Evolutionary conservation across 1,139 yeast genomes (phyloP), one percentile per base, ranked within the genome.

Genomic region (Scheffersomyces stambukii): DNA sequence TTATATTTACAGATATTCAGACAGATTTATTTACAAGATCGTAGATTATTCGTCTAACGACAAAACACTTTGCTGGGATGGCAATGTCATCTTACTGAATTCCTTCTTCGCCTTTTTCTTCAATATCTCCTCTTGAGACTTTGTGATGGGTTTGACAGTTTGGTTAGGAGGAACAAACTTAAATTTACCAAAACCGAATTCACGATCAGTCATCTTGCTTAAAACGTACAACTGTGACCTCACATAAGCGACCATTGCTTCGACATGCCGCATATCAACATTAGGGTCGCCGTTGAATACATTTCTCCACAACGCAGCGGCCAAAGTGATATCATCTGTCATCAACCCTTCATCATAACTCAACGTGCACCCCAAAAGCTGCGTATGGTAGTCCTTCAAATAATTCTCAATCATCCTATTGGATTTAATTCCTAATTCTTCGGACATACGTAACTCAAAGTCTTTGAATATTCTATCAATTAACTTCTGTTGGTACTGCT

Each of bases 291-390:
- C 96, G 45, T 84, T 84, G 59, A 88, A 91, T 36, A 91, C 60
- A 51, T 88, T 88, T 66, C 96, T 77, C 95, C 95, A 85, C 24
- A 89, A 57, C 1, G 96, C 96, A 24, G 83, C 76, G 2, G 95
- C 95, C 37, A 89, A 61, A 1, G 91, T 84, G 14, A 84, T 76
- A 54, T 89, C 97, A 42, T 81, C 83, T 18, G 86, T 75, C 44
- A 73, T 75, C 33, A 93, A 71, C 0, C 93, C 97, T 60, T 91
- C 97, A 56, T 93, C 99, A 48, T 89, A 89, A 2, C 95, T 82
- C 46, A 89, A 77, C 3, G 88, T 81, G 24, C 84, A 70, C 23
- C 99, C 99, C 52, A 93, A 75, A 48, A 91, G 64, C 60, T 91
- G 98, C 11, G 86, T 70, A 48, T 89, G 89, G 56, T 84, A 86